Evolutionary conservation across 129 eudicot genomes (phyloP).

Genomic region (Flaveria robusta): DNA sequence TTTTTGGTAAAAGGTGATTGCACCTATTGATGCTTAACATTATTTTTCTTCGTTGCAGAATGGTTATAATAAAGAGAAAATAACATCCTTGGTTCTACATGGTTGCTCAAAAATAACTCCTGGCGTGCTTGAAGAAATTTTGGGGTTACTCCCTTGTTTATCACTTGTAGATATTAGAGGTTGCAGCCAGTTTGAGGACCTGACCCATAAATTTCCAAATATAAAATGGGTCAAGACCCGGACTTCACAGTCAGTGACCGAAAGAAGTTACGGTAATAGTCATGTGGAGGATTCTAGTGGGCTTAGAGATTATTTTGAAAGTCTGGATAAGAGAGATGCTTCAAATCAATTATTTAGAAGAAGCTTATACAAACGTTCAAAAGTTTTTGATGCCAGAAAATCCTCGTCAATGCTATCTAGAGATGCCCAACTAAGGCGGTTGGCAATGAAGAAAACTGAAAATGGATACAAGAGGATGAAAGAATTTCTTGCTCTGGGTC

Average conservation of each 20-base stretch:
- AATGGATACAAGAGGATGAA: slow-evolving; percentile 80
- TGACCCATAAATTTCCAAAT: slow-evolving; percentile 62
- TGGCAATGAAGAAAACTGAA: slow-evolving; percentile 77
- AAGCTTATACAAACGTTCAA: slow-evolving; percentile 91
- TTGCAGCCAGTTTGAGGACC: slow-evolving; percentile 85
- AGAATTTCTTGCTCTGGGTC: slow-evolving; percentile 61
- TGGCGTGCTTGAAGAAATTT: slow-evolving; percentile 62
- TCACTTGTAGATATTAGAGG: slow-evolving; percentile 82
- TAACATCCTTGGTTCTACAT: slow-evolving; percentile 64
- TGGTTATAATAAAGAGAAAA: slow-evolving; percentile 69
- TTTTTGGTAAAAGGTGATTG: background rate
- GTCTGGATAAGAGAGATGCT: slow-evolving; percentile 74
- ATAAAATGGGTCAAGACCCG: slow-evolving; percentile 66
- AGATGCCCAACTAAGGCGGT: slow-evolving; percentile 88
- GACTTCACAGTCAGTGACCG: slow-evolving; percentile 42
- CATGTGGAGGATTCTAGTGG: slow-evolving; percentile 86
- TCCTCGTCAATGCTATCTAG: slow-evolving; percentile 83
- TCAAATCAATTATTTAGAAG: slow-evolving; percentile 81
- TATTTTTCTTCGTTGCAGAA: slow-evolving; percentile 52
- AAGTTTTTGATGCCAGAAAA: slow-evolving; percentile 83
- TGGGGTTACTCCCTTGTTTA: slow-evolving; percentile 59
- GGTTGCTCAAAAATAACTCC: slow-evolving; percentile 80
- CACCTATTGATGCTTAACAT: background rate
- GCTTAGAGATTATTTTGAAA: slow-evolving; percentile 84
- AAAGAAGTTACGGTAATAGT: slow-evolving; percentile 42